Evolutionary conservation across 176 grass and related monocot species (phyloP), one percentile per base, ranked within the genome.

Genomic region (Aegilops umbellulata): DNA sequence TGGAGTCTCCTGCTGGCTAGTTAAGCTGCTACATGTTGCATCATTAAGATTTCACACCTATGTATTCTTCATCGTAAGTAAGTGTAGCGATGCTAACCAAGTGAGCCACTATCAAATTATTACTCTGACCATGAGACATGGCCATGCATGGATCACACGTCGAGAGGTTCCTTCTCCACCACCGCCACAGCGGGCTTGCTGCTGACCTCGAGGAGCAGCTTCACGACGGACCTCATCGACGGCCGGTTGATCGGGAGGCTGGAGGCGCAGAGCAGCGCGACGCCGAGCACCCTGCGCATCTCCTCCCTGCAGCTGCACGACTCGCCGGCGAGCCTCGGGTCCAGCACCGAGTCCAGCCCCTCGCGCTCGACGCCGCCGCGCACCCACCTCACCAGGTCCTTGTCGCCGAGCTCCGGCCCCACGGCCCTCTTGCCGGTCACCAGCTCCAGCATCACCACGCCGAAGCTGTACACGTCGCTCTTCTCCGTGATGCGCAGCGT

Each of bases 381-480:
- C 35, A 91, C 95, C 92, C 95, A 97, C 78, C 90, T 80, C 57
- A 88, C 90, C 35, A 97, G 87, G 72, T 97, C 92, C 87, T 88
- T 92, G 47, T 87, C 92, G 38, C 87, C 92, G 60, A 94, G 69
- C 80, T 97, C 95, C n/a, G 77, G 38, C 27, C 80, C 84, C 1
- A 91, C 62, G 2, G 92, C 86, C 64, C 16, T 80, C 63, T 83
- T 94, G 42, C 94, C 90, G 12, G 92, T 97, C 41, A 98, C 80
- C 11, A 98, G 86, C 86, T 98, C 93, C 47, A 98, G 84, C 26
- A 94, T 80, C 83, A 96, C 94, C 7, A 99, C 88, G 79, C 97
- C 97, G 60, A 96, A 99, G 85, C 97, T 99, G 78, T 99, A 99
- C 41, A 99, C 94, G 72, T 99, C 97, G 85, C 97, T 99, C 32